A percentile compares a stretch with the other conserved stretches of the same genome.
Evolutionary conservation across 176 grass and related monocot genomes (phyloP).

Genomic region (Bothriochloa decipiens): DNA sequence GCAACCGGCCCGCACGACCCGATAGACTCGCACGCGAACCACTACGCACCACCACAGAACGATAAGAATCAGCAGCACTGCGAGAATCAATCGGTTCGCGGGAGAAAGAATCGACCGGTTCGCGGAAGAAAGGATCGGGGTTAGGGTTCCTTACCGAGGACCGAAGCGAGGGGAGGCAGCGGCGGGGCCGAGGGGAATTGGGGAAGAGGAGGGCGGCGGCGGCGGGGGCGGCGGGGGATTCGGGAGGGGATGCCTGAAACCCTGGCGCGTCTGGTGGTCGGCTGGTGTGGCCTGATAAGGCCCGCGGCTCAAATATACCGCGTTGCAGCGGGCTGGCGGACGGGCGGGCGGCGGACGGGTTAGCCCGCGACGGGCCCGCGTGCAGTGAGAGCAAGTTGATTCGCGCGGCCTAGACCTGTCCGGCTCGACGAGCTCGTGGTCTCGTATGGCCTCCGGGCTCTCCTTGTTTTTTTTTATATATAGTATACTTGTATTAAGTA

Average conservation of each 20-base stretch:
- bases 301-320: not conserved
- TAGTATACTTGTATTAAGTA: too few species aligned
- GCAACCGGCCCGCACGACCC: not conserved
- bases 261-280: constrained; percentile 15
- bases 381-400: not conserved
- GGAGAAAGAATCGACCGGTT: not conserved
- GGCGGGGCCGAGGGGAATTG: not conserved
- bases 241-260: not conserved
- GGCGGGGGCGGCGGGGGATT: not conserved
- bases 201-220: constrained; percentile 7
- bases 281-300: constrained; percentile 4
- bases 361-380: not conserved
- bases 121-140: not conserved
- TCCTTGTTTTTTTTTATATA: too few species aligned
- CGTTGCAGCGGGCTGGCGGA: not conserved
- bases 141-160: constrained; percentile 43
- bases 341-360: not conserved
- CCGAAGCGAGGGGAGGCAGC: not conserved
- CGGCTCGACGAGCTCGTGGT: not conserved
- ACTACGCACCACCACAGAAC: not conserved
- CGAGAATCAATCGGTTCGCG: not conserved
- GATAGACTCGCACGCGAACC: not conserved
- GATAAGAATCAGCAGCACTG: too few species aligned
- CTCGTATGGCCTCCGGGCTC: not conserved
- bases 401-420: not conserved